Evolutionary conservation across 331 rosid genomes (phyloP).

Genomic region (Spiraea crenata): DNA sequence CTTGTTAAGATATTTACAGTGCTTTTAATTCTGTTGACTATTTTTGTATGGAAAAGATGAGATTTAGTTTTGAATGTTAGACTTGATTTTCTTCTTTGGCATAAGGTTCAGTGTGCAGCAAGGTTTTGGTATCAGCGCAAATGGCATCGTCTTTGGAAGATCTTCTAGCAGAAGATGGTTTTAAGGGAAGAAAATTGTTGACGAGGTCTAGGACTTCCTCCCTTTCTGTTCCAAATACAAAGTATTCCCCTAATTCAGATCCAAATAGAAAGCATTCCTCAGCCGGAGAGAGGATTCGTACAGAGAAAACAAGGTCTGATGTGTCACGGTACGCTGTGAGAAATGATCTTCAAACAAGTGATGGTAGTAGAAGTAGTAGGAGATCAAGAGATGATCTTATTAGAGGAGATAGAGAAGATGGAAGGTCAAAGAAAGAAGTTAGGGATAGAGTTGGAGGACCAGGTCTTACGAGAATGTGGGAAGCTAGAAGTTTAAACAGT

Average conservation of each 20-base stretch:
- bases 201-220: constrained; percentile 49
- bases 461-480: constrained; percentile 10
- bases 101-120: constrained; percentile 13
- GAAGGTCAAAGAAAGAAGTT: constrained; percentile 29
- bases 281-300: constrained; percentile 27
- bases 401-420: constrained; percentile 21
- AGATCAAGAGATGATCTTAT: constrained; percentile 22
- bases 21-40: neutral
- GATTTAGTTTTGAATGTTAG: neutral
- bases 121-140: constrained; percentile 12
- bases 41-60: neutral
- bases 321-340: constrained; percentile 4
- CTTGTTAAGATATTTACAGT: neutral
- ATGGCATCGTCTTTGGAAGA: constrained; percentile 86
- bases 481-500: constrained; percentile 16
- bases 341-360: constrained; percentile 13
- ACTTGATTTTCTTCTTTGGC: constrained; percentile 11
- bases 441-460: constrained; percentile 23
- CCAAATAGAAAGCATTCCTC: constrained; percentile 20
- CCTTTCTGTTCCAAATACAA: constrained; percentile 33
- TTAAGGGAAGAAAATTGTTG: constrained; percentile 51
- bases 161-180: constrained; percentile 81
- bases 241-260: constrained; percentile 14
- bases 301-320: constrained; percentile 28
- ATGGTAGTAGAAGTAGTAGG: constrained; percentile 7